phyloP scores from a whole-genome alignment of 2,329 filamentous ascomycete genomes.

The Fusarium multiceps region DNA sequence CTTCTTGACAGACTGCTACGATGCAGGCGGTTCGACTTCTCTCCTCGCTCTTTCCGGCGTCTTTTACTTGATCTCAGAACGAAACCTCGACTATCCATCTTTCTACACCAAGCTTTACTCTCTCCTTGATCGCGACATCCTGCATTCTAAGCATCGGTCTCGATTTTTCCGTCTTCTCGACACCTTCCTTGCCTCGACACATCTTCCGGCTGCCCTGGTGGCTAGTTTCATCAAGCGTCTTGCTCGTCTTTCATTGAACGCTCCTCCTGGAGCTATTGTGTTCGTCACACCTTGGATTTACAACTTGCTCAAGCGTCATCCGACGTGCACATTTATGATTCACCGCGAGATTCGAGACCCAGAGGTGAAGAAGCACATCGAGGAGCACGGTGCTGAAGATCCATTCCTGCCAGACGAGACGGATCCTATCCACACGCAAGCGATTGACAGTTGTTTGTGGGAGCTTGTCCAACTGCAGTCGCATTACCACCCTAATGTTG shows the following conservation, averaged over 20 bases:
- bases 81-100: constrained; percentile 94
- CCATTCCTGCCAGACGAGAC: constrained; percentile 79
- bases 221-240: constrained; percentile 98
- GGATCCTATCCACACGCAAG: constrained; percentile 86
- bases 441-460: constrained; percentile 95
- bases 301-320: constrained; percentile 91
- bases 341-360: constrained; percentile 76
- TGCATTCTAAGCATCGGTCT: constrained; percentile 95
- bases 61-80: constrained; percentile 92
- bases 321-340: constrained; percentile 94
- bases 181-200: constrained; percentile 88
- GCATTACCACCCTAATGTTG: constrained; percentile 97
- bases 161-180: constrained; percentile 93
- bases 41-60: constrained; percentile 90
- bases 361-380: constrained; percentile 68
- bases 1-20: constrained; percentile 94
- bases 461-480: constrained; percentile 90
- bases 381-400: constrained; percentile 72
- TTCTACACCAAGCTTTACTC: constrained; percentile 97
- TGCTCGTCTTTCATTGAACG: constrained; percentile 83
- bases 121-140: constrained; percentile 82
- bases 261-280: constrained; percentile 89
- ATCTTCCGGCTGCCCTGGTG: constrained; percentile 89
- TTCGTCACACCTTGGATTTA: constrained; percentile 93
- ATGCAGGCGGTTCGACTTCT: constrained; percentile 86